Base-by-base conservation (phyloP, 2,329 filamentous ascomycete species). In the Aspergillus tubingensis region DNA sequence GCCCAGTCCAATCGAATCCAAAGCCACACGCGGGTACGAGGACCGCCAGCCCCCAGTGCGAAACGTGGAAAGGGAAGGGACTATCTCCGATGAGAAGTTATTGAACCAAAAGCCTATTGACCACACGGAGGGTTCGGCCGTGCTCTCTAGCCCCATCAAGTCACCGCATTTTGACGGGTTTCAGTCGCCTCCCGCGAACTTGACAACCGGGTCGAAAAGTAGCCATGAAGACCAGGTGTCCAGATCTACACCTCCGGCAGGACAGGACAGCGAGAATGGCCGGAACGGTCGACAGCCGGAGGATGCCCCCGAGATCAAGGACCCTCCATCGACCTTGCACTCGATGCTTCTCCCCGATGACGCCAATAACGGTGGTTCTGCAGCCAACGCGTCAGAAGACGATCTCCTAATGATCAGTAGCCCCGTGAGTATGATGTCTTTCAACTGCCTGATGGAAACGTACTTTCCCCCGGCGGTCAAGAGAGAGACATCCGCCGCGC, bases 131-230 rank as follows among this genome's bases (percentile, higher is more conserved):
- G 32, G 21, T 27, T n/a, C 43, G 25, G 32, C n/a, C 5, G 23
- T 47, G n/a, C 54, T 58, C 17, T 56, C 54, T 48, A 68, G 65
- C 43, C 62, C 61, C 39, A 32, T 66, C 43, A 53, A 44, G 19
- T 69, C 68, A 41, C 68, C 68, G 8, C 58, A 52, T 23, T 70
- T 70, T 48, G 44, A 52, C 38, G 68, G 68, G 23, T 70, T 70
- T 39, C 58, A 62, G 10, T 61, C 53, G 32, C 32, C 53, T 38
- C 32, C 21, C 27, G 43, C 54, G 6, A 50, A 27, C 6, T 44
- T 41, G 19, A 59, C 17, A 8, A 47, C 54, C 21, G 43, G 48
- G 36, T 51, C 38, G 10, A 51, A 38, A 15, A 25, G 21, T 10
- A 39, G 49, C 44, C 43, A 21, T 10, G n/a, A 23, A 15, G 50